Percentiles rank a stretch among this genome's conserved stretches.
phyloP scores from a whole-genome alignment of 1,284 basidiomycete species.

The Pseudozyma tsukubaensis region DNA sequence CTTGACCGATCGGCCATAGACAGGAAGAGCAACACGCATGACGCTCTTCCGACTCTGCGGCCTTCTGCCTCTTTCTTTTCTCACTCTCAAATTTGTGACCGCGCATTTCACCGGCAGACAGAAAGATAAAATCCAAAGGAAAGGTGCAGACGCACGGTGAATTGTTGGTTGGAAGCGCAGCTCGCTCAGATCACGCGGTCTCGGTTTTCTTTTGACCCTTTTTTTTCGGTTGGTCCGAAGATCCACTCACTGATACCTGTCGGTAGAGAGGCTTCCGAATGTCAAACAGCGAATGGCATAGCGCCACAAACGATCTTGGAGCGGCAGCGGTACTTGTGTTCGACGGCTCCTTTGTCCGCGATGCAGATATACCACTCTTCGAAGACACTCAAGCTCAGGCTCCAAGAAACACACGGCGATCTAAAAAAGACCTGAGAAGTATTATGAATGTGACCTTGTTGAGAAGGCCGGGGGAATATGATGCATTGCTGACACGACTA shows the following conservation, averaged over 20 bases:
- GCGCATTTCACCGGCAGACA: background rate
- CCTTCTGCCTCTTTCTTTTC: slow-evolving; percentile 1
- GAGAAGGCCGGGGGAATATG: slow-evolving; percentile 59
- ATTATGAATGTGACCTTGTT: slow-evolving; percentile 55
- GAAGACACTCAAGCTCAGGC: background rate
- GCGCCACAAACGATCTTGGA: no score
- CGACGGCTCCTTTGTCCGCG: no score
- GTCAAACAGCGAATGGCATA: background rate
- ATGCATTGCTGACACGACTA: slow-evolving; percentile 46
- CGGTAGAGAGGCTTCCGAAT: slow-evolving; percentile 16
- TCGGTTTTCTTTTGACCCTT: background rate
- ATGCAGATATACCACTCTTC: background rate
- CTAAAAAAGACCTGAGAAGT: background rate
- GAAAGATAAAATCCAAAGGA: background rate
- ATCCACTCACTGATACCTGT: background rate
- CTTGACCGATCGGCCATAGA: slow-evolving; percentile 3
- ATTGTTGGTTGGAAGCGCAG: background rate
- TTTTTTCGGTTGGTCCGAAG: slow-evolving; percentile 27
- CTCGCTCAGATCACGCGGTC: slow-evolving; percentile 13
- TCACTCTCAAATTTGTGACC: slow-evolving; percentile 14
- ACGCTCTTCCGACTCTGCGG: slow-evolving; percentile 1
- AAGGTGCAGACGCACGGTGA: slow-evolving; percentile 10
- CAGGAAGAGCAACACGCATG: slow-evolving; percentile 3
- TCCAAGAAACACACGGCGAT: background rate
- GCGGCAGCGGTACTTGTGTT: no score